A percentile compares a stretch with the other conserved stretches of the same genome.
These are phyloP conservation scores for Urochloa ruziziensis DNA, from an alignment of 176 grass and related monocot genomes.

Conservation along the genomic window DNA sequence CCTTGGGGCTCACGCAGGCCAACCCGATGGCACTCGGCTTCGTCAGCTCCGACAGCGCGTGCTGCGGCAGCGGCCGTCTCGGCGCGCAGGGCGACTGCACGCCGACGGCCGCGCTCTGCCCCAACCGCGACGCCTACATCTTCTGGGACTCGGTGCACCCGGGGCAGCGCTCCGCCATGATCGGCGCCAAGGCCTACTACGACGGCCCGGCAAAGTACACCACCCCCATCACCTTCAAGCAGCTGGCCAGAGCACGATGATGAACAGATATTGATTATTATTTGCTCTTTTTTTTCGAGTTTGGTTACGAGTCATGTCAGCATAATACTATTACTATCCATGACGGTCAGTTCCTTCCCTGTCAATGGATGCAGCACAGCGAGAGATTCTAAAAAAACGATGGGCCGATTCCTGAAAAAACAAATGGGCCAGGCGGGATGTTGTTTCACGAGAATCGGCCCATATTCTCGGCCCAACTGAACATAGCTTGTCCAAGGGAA, in stretches of 20 bases:
- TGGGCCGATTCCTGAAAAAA: too few species aligned
- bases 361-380: too few species aligned
- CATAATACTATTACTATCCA: too few species aligned
- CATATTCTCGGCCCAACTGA: too few species aligned
- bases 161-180: constrained; percentile 6
- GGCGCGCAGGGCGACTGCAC: constrained; percentile 1
- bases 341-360: too few species aligned
- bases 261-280: too few species aligned
- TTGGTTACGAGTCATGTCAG: too few species aligned
- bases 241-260: neutral
- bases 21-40: neutral
- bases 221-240: constrained; percentile 32
- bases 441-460: too few species aligned
- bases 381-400: too few species aligned
- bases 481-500: too few species aligned
- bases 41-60: constrained; percentile 14
- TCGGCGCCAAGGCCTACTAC: neutral
- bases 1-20: neutral
- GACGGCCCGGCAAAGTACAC: neutral
- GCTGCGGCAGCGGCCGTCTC: constrained; percentile 35
- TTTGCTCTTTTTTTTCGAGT: too few species aligned
- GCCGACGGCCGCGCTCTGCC: neutral
- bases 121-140: neutral
- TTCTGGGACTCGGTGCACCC: constrained; percentile 48
- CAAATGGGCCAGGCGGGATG: too few species aligned